These are phyloP conservation scores for Cutaneotrichosporon spelunceum DNA, from an alignment of 1,284 basidiomycete genomes.

Conservation along the genomic window DNA sequence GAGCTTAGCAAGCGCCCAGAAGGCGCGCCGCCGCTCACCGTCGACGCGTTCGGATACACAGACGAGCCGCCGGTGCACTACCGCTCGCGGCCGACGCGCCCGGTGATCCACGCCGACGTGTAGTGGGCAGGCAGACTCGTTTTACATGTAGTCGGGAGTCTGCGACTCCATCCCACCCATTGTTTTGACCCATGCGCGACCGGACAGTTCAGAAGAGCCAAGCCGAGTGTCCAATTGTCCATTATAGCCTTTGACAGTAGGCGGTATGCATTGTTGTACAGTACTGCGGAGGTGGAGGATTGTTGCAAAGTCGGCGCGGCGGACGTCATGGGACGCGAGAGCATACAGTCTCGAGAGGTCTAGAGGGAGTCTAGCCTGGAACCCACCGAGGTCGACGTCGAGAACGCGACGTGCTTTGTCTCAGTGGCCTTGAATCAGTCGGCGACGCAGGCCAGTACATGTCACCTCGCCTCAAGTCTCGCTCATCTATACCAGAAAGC, in stretches of 20 bases:
- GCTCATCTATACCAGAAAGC: too few relatives aligned
- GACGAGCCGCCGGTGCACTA: conserved; percentile 13
- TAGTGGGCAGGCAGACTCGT: too few relatives aligned
- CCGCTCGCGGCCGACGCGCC: neutral
- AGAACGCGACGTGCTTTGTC: too few relatives aligned
- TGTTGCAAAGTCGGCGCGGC: too few relatives aligned
- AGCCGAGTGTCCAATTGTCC: neutral
- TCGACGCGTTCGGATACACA: conserved; percentile 44
- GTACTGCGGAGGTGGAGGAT: neutral
- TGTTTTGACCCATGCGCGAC: neutral
- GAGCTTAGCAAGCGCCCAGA: conserved; percentile 40
- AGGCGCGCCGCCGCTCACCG: conserved; percentile 30
- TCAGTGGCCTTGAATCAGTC: too few relatives aligned
- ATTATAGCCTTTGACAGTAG: conserved; percentile 1
- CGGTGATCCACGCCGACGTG: neutral
- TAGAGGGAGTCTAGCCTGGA: too few relatives aligned
- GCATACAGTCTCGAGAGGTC: too few relatives aligned
- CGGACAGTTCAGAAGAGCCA: neutral
- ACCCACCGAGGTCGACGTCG: too few relatives aligned
- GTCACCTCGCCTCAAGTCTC: too few relatives aligned
- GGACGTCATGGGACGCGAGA: too few relatives aligned
- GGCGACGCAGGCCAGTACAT: too few relatives aligned
- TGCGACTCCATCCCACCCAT: neutral
- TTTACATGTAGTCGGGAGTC: too few relatives aligned
- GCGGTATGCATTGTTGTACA: conserved; percentile 10